Evolutionary conservation across 805 yeast genomes (phyloP).

Genomic region (Sungouiozyma ichnusensis): DNA sequence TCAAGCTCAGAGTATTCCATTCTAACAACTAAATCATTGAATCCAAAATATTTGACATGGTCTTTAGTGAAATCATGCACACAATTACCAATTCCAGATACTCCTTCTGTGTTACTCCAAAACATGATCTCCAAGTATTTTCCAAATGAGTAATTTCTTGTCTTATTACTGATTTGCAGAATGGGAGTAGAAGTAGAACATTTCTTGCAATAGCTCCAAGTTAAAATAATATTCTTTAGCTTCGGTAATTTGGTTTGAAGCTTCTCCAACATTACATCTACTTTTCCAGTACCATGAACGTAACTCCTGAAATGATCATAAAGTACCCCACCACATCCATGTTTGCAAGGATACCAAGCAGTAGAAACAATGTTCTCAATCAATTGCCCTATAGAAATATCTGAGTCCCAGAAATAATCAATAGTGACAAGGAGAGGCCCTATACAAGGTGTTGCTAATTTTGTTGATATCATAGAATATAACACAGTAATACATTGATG

Average conservation of each 20-base stretch:
- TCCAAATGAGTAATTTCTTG: slow-evolving; percentile 89
- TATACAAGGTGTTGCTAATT: slow-evolving; percentile 80
- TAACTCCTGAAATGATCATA: slow-evolving; percentile 75
- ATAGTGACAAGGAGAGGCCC: slow-evolving; percentile 83
- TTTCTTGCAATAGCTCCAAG: slow-evolving; percentile 85
- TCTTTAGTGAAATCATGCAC: slow-evolving; percentile 71
- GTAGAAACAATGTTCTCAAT: slow-evolving; percentile 69
- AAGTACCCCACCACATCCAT: slow-evolving; percentile 65
- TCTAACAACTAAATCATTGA: slow-evolving; percentile 64
- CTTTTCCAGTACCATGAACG: slow-evolving; percentile 77
- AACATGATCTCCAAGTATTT: slow-evolving; percentile 81
- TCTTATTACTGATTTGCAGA: slow-evolving; percentile 69
- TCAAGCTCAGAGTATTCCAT: slow-evolving; percentile 71
- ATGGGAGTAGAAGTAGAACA: slow-evolving; percentile 72
- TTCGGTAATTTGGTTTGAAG: slow-evolving; percentile 48
- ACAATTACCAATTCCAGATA: slow-evolving; percentile 57
- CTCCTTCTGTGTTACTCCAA: slow-evolving; percentile 50
- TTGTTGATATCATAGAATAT: slow-evolving; percentile 72
- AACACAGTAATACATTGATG: slow-evolving; percentile 75
- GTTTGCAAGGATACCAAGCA: slow-evolving; percentile 59
- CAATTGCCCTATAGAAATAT: slow-evolving; percentile 80
- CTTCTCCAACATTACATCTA: slow-evolving; percentile 65
- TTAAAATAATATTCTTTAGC: slow-evolving; percentile 55
- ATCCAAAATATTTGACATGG: slow-evolving; percentile 77
- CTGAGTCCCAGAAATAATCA: slow-evolving; percentile 85